These are phyloP conservation scores for Lachnellula subtilissima DNA, from an alignment of 2,329 filamentous ascomycete genomes.

Conservation along the genomic window DNA sequence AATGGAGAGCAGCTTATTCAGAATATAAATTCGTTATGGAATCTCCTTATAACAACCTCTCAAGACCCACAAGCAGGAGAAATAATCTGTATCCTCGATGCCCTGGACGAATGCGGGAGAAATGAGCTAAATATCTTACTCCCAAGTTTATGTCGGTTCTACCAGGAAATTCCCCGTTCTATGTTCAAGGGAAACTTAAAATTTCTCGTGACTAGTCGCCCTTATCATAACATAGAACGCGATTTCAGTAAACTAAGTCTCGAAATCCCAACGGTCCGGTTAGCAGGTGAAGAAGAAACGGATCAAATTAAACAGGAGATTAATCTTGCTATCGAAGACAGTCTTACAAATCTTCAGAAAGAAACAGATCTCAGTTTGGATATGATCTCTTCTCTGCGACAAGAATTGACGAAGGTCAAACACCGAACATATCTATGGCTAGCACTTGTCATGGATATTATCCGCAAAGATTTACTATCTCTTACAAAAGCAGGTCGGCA, in stretches of 20 bases:
- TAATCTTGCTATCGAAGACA: slow-evolving; percentile 31
- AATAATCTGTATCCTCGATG: too few relatives aligned
- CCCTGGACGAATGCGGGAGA: slow-evolving; percentile 36
- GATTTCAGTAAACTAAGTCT: slow-evolving; percentile 21
- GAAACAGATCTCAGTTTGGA: background rate
- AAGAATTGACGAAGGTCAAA: background rate
- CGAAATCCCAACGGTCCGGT: slow-evolving; percentile 29
- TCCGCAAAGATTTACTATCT: slow-evolving; percentile 1
- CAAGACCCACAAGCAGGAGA: slow-evolving; percentile 32
- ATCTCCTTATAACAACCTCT: slow-evolving; percentile 28
- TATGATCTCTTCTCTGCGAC: background rate
- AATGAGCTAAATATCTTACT: slow-evolving; percentile 25
- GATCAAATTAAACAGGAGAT: slow-evolving; percentile 35
- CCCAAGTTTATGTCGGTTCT: slow-evolving; percentile 1
- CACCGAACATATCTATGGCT: slow-evolving; percentile 18
- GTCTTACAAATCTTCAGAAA: slow-evolving; percentile 3
- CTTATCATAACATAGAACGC: slow-evolving; percentile 29
- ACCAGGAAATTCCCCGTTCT: background rate
- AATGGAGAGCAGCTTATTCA: slow-evolving; percentile 28
- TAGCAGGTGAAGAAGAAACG: slow-evolving; percentile 35
- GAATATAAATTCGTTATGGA: slow-evolving; percentile 30
- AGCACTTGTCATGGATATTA: slow-evolving; percentile 2
- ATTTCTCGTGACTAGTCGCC: slow-evolving; percentile 35
- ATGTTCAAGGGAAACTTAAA: slow-evolving; percentile 20
- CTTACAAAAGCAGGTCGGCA: background rate